Base-by-base conservation (phyloP, 768 basidiomycete genomes). In the Megacollybia marginata region DNA sequence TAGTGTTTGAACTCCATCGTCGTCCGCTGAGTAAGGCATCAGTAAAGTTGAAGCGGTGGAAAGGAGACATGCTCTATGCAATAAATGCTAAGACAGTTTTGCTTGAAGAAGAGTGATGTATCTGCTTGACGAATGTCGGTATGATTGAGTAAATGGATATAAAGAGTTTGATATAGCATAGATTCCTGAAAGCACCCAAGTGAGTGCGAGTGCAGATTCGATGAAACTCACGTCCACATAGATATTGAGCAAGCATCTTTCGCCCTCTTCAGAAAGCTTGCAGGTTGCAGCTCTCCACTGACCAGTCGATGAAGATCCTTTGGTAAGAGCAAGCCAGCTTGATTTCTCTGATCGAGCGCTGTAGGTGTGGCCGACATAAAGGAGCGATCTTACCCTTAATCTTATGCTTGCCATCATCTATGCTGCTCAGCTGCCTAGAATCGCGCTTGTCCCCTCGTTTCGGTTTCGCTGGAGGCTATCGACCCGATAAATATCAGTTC, bases 121-220 rank as follows among this genome's bases (percentile, higher is more conserved):
- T 93, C 87, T 28, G 79, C 76, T 33, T 71, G 72, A n/a, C 87
- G 81, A 52, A 94, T 83, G 61, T 92, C 90, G 31, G 88, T 88
- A 57, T 89, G 83, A 53, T 80, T 74, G 44, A 91, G 71, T 43
- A 83, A 69, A 60, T 91, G 83, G 49, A 88, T 69, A 60, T 81
- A 80, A 48, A 89, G 70, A 9, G 85, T 85, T 59, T 87, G 83
- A 60, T 82, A 87, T 35, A 90, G 65, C 33, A 80, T 80, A 20
- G 78, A 77, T 65, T 86, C 84, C 85, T 91, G 64, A 28, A 55
- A 33, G n/a, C 42, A 16, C 44, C 47, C 72, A 53, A 34, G 33
- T 36, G 10, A 31, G 45, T 42, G 34, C 33, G 28, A 31, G 45
- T 42, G 34, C 33, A 23, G 20, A n/a, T 46, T 44, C 20, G 40